Base-by-base conservation (phyloP, 768 basidiomycete genomes). In the Psilocybe azurescens region DNA sequence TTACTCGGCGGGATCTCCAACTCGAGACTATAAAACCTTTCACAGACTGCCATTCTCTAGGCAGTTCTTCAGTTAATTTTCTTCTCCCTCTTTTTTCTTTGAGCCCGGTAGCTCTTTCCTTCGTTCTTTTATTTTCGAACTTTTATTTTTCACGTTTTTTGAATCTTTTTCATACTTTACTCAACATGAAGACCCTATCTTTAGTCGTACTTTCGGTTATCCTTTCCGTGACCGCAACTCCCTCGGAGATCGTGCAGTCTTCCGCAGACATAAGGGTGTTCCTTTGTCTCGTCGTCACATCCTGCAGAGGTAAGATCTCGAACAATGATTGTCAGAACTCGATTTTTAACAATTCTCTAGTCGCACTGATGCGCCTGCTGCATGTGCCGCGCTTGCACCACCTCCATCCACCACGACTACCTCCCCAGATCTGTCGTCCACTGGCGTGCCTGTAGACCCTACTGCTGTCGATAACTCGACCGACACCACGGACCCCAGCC, bases 91-190 rank as follows among this genome's bases (percentile, higher is more conserved):
- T 32, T 32, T 16, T 56, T 61, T 61, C 33, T 54, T 44, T 56
- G 74, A 74, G 74, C 74, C 75, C 51, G 75, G 77, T 69, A 54
- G 77, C 75, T 76, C 77, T 61, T 69, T 67, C 69, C 59, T 67
- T 73, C 60, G 58, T 69, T 71, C 62, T 56, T 66, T 65, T 24
- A 24, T 64, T 61, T 56, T 58, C 53, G 29, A 58, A 56, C 50
- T 59, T 66, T 67, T 62, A 46, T 59, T 39, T 50, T 14, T 28
- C n/a, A 16, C 53, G 53, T 46, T 51, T 63, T 55, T 62, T 47
- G 52, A 18, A 67, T 63, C 52, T 20, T 65, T 60, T 68, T 56
- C 50, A 20, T 65, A 68, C 61, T 59, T 61, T 63, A 61, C 61
- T 64, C 52, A 66, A 39, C 59, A 78, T 77, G 78, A 74, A 70